Conservation (phyloP, 2,329 filamentous ascomycete genomes). For the Hypoxylon sp. region DNA sequence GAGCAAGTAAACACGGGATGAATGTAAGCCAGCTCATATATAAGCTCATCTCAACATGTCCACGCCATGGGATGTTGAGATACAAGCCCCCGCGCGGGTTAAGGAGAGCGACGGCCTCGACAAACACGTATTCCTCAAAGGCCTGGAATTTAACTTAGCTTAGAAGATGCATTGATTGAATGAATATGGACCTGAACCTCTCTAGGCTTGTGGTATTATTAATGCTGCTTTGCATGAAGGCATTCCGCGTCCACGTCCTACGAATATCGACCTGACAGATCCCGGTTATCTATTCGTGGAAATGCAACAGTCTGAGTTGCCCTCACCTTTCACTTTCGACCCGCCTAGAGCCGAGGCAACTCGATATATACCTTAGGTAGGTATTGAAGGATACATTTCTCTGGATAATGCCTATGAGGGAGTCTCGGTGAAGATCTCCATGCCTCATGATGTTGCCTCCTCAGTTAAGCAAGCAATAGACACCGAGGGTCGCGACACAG, state of each 20-base stretch:
- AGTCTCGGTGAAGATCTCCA: not conserved
- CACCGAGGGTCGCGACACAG: not conserved
- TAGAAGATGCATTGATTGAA: not conserved
- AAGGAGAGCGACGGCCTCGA: not conserved
- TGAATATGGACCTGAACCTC: not conserved
- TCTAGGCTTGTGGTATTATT: not conserved
- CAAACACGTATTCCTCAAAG: not conserved
- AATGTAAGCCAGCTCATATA: not conserved
- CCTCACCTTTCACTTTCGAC: not conserved
- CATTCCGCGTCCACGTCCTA: too few relatives aligned
- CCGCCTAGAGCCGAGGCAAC: too few relatives aligned
- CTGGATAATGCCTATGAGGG: too few relatives aligned
- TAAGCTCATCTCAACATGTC: not conserved
- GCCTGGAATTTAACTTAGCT: not conserved
- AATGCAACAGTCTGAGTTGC: not conserved
- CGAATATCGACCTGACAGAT: not conserved
- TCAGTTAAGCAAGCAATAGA: not conserved
- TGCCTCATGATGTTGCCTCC: not conserved
- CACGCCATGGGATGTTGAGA: not conserved
- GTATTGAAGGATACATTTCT: too few relatives aligned
- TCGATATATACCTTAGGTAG: not conserved
- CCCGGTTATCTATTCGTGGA: not conserved
- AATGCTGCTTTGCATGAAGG: not conserved
- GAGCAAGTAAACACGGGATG: not conserved
- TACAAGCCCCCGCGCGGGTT: not conserved